These are phyloP conservation scores for Cylindrotheca fusiformis DNA, from an alignment of 108 stramenopile genomes.

Conservation along the genomic window DNA sequence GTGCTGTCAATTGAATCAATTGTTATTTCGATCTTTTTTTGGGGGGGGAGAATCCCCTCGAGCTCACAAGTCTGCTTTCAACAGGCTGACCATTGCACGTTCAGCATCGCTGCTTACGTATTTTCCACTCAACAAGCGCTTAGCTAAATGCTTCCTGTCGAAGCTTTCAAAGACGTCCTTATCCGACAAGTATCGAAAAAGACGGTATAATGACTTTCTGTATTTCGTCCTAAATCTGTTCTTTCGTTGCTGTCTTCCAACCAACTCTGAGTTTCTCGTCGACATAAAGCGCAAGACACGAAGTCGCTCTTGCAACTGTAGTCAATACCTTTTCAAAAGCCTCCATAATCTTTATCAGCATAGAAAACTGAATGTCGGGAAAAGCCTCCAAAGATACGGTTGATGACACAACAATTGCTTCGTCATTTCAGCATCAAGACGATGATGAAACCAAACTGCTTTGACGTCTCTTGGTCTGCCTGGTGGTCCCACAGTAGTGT, in stretches of 20 bases:
- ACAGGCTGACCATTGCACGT: slow-evolving; percentile 85
- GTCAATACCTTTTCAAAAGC: slow-evolving; percentile 98
- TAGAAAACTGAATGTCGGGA: no score
- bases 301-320: slow-evolving; percentile 86
- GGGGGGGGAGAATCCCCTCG: no score
- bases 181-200: slow-evolving; percentile 91
- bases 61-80: slow-evolving; percentile 99
- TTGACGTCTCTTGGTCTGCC: no score
- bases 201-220: slow-evolving; percentile 81
- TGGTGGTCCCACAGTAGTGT: no score
- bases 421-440: no score
- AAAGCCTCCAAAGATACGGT: no score
- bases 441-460: no score
- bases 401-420: no score
- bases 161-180: slow-evolving; percentile 99
- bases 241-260: slow-evolving; percentile 72
- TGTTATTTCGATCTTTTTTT: no score
- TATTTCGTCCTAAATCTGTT: slow-evolving; percentile 68
- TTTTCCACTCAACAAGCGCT: slow-evolving; percentile 85
- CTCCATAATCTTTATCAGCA: slow-evolving; percentile 90
- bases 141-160: slow-evolving; percentile 95
- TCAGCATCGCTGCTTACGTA: slow-evolving; percentile 92
- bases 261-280: slow-evolving; percentile 91
- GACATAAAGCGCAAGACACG: slow-evolving; percentile 90
- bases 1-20: no score